Percentiles rank a stretch among this genome's conserved stretches.
Conservation (phyloP, 768 basidiomycete genomes). For the Tylopilus felleus region DNA sequence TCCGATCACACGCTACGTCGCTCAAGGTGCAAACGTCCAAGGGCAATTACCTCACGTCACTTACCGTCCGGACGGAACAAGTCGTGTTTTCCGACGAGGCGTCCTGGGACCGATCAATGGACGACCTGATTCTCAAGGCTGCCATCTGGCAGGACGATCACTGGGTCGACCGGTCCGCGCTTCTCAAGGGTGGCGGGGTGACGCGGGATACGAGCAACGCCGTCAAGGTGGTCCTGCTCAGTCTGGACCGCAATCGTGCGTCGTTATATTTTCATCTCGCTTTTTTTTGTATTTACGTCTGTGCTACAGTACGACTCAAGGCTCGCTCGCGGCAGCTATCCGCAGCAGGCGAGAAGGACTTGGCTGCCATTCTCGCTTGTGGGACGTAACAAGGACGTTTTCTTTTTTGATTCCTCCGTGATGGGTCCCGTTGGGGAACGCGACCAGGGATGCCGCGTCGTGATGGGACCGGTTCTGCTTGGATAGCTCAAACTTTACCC, state of each 20-base stretch:
- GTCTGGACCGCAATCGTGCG: slow-evolving; percentile 89
- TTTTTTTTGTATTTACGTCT: slow-evolving; percentile 7
- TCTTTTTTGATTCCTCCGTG: background rate
- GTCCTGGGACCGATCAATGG: slow-evolving; percentile 75
- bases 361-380: slow-evolving; percentile 61
- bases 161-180: slow-evolving; percentile 78
- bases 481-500: slow-evolving; percentile 10
- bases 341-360: slow-evolving; percentile 82
- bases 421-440: slow-evolving; percentile 5
- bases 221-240: slow-evolving; percentile 85
- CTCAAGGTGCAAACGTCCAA: slow-evolving; percentile 95
- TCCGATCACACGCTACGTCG: slow-evolving; percentile 69
- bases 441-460: slow-evolving; percentile 1
- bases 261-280: slow-evolving; percentile 17
- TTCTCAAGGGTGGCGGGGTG: slow-evolving; percentile 48
- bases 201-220: slow-evolving; percentile 42
- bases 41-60: slow-evolving; percentile 86
- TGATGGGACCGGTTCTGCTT: slow-evolving; percentile 7
- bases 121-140: slow-evolving; percentile 90
- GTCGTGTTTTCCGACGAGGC: slow-evolving; percentile 60
- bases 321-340: slow-evolving; percentile 83
- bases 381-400: slow-evolving; percentile 22
- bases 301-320: slow-evolving; percentile 75
- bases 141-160: slow-evolving; percentile 93
- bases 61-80: slow-evolving; percentile 80